A percentile compares a stretch with the other conserved stretches of the same genome.
phyloP scores from a whole-genome alignment of 768 basidiomycete species.

The Candolleomyces efflorescens region DNA sequence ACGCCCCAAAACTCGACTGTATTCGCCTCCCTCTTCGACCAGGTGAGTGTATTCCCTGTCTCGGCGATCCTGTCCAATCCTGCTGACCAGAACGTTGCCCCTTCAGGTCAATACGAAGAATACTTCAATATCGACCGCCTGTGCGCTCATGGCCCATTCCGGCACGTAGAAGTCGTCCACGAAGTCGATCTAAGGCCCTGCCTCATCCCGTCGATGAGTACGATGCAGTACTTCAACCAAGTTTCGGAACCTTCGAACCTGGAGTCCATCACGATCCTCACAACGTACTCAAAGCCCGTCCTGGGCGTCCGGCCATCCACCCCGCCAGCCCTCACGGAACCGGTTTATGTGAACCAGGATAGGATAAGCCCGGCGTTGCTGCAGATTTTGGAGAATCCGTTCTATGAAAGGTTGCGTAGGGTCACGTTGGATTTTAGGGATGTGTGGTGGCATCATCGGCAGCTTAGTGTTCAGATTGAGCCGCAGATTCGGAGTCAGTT shows the following conservation, averaged over 20 bases:
- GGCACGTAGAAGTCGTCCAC: background rate
- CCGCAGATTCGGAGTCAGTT: too few species aligned
- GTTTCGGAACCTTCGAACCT: background rate
- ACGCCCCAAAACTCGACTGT: background rate
- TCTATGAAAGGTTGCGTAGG: background rate
- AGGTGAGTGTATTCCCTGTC: background rate
- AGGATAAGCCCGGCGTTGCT: background rate
- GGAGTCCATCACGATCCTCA: background rate
- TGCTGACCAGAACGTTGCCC: too few species aligned
- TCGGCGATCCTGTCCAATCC: background rate
- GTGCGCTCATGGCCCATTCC: background rate
- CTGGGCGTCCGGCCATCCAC: background rate
- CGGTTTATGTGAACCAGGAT: background rate
- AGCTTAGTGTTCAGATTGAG: too few species aligned
- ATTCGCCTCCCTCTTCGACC: background rate
- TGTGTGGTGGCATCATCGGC: background rate
- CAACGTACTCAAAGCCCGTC: background rate
- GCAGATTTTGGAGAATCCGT: background rate
- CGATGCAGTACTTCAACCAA: background rate
- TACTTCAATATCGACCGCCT: background rate
- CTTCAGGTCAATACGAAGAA: background rate
- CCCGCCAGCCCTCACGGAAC: background rate
- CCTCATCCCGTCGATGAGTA: background rate
- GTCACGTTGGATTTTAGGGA: background rate
- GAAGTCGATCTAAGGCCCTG: background rate